Conservation (phyloP, 306 rosid species). For the Purshia tridentata region DNA sequence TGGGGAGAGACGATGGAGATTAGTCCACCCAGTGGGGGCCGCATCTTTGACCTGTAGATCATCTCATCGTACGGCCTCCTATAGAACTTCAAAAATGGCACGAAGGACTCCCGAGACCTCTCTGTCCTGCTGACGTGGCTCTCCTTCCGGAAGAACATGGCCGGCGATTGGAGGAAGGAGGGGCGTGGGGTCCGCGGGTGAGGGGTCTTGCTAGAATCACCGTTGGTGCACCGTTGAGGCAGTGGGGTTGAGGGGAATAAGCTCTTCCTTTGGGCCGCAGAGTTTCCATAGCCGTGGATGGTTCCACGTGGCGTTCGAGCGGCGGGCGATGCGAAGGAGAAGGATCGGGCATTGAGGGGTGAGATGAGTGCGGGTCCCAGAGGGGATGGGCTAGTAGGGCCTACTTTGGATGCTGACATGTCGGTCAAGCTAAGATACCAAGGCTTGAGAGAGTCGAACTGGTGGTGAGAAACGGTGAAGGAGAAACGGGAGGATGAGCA, state of each 20-base stretch:
- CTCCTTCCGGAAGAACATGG: conserved; percentile 68
- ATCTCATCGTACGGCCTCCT: conserved; percentile 87
- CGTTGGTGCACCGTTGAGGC: conserved; percentile 55
- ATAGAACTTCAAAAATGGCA: conserved; percentile 69
- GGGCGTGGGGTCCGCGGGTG: conserved; percentile 61
- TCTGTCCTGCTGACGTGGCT: conserved; percentile 55
- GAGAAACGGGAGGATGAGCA: conserved; percentile 95
- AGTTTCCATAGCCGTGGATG: conserved; percentile 36
- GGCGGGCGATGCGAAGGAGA: conserved; percentile 87
- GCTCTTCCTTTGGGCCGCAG: conserved; percentile 49
- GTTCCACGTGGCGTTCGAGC: conserved; percentile 63
- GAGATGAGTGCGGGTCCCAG: conserved; percentile 82
- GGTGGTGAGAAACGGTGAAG: conserved; percentile 83
- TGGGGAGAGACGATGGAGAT: conserved; percentile 90
- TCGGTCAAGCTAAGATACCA: conserved; percentile 88
- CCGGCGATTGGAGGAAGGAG: conserved; percentile 91
- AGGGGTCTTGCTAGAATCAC: conserved; percentile 16
- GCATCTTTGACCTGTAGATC: conserved; percentile 91
- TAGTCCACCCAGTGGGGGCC: conserved; percentile 95
- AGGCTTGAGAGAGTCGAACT: conserved; percentile 80
- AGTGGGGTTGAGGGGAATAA: conserved; percentile 81
- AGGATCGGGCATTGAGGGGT: conserved; percentile 77
- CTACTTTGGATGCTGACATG: conserved; percentile 86
- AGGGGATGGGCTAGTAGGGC: conserved; percentile 55
- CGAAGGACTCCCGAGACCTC: conserved; percentile 64